These are phyloP conservation scores for Cadophora malorum DNA, from an alignment of 2,329 filamentous ascomycete species.

Conservation along the genomic window DNA sequence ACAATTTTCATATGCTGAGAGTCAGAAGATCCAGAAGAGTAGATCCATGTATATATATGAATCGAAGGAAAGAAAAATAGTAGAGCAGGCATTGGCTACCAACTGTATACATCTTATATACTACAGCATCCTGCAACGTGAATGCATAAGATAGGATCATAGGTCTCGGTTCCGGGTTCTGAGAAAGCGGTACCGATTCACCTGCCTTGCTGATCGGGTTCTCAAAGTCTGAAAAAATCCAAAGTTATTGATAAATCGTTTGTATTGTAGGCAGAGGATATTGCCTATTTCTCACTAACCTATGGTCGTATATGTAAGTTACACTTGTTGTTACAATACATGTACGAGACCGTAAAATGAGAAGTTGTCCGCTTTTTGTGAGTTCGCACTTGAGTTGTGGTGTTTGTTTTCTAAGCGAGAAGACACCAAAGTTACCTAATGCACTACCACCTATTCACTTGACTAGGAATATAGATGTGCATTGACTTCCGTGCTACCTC, in stretches of 20 bases:
- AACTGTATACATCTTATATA: slow-evolving; percentile 17
- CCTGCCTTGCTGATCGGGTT: slow-evolving; percentile 8
- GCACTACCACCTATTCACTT: too few species aligned
- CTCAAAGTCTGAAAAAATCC: slow-evolving; percentile 6
- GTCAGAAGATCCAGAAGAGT: slow-evolving; percentile 17
- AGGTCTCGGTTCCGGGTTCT: slow-evolving; percentile 18
- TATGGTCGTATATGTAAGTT: too few species aligned
- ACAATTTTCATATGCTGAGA: slow-evolving; percentile 16
- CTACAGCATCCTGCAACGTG: slow-evolving; percentile 15
- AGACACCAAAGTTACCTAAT: too few species aligned
- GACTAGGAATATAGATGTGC: too few species aligned
- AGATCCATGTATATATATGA: slow-evolving; percentile 18
- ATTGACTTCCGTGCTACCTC: too few species aligned
- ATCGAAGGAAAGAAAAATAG: slow-evolving; percentile 17
- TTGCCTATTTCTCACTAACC: neutral
- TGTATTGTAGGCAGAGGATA: slow-evolving; percentile 14
- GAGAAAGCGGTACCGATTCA: slow-evolving; percentile 5
- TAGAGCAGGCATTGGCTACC: slow-evolving; percentile 16
- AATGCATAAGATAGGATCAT: slow-evolving; percentile 16
- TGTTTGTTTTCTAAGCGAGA: too few species aligned
- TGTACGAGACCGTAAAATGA: too few species aligned
- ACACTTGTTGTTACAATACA: too few species aligned
- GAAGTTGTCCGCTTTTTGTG: too few species aligned
- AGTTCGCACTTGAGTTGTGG: too few species aligned
- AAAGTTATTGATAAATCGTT: slow-evolving; percentile 4